Percentiles rank a stretch among this genome's conserved stretches.
Evolutionary conservation across 2,329 filamentous ascomycete genomes (phyloP).

Genomic region (Albifimbria verrucaria): DNA sequence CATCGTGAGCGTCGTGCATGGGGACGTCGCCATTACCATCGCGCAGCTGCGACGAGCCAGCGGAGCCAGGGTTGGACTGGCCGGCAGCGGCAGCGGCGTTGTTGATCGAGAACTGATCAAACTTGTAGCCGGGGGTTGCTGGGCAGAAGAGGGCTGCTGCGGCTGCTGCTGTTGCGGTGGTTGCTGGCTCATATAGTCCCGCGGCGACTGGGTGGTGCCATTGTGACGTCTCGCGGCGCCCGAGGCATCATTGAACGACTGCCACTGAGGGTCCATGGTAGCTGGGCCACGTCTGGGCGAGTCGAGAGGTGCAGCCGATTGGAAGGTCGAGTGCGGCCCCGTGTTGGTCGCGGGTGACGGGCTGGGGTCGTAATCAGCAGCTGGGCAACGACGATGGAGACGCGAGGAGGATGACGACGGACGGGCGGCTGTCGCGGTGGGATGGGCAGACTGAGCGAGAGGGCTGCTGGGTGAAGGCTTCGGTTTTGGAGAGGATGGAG

Average conservation of each 20-base stretch:
- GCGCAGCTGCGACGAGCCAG: constrained; percentile 55
- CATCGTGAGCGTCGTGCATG: constrained; percentile 84
- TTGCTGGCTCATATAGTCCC: constrained; percentile 42
- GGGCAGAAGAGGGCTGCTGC: constrained; percentile 24
- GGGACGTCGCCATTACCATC: constrained; percentile 73
- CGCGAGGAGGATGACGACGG: too few relatives aligned
- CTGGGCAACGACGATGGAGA: too few relatives aligned
- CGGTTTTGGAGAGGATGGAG: not conserved
- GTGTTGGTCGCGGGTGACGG: constrained; percentile 8
- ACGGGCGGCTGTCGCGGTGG: too few relatives aligned
- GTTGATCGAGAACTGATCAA: constrained; percentile 61
- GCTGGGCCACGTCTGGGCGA: not conserved
- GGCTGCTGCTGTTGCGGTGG: constrained; percentile 23
- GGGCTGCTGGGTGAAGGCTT: not conserved
- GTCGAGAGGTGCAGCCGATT: not conserved
- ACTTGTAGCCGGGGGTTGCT: constrained; percentile 58
- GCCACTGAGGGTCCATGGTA: constrained; percentile 57
- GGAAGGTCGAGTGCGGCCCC: not conserved
- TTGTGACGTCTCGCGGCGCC: constrained; percentile 64
- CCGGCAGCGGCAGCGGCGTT: constrained; percentile 27
- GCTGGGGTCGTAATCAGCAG: constrained; percentile 16
- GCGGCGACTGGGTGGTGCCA: constrained; percentile 42
- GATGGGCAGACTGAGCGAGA: too few relatives aligned
- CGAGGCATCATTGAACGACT: constrained; percentile 63
- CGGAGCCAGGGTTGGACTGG: constrained; percentile 53